A percentile compares a stretch with the other conserved stretches of the same genome.
Evolutionary conservation across 2,329 filamentous ascomycete genomes (phyloP).

Genomic region (Calonectria pauciramosa): DNA sequence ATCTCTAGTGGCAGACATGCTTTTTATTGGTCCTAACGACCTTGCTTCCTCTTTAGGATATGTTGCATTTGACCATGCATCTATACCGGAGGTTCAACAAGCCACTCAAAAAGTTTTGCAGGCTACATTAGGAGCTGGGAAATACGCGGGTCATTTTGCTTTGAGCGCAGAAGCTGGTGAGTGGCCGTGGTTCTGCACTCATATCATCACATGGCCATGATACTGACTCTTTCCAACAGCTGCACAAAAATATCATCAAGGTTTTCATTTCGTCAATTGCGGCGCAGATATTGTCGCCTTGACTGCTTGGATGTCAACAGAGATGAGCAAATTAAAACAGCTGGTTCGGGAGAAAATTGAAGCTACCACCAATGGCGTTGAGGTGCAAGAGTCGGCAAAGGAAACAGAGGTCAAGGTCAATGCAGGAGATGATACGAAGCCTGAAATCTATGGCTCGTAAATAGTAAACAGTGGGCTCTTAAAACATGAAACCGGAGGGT

Average conservation of each 20-base stretch:
- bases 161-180: slow-evolving; percentile 43
- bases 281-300: slow-evolving; percentile 54
- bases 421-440: not conserved
- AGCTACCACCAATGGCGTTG: not conserved
- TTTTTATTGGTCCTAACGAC: slow-evolving; percentile 30
- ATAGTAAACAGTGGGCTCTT: too few relatives aligned
- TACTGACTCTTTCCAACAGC: slow-evolving; percentile 25
- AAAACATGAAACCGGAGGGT: too few relatives aligned
- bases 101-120: slow-evolving; percentile 44
- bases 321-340: slow-evolving; percentile 42
- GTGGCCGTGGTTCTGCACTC: not conserved
- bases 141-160: slow-evolving; percentile 52
- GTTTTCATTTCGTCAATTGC: slow-evolving; percentile 54
- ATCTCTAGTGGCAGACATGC: slow-evolving; percentile 10
- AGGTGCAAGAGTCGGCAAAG: not conserved
- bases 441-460: not conserved
- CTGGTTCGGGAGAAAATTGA: not conserved
- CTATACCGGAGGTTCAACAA: slow-evolving; percentile 47
- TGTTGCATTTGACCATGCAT: slow-evolving; percentile 49
- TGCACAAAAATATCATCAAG: slow-evolving; percentile 43
- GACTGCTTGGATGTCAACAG: slow-evolving; percentile 50
- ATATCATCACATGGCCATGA: not conserved
- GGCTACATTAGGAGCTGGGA: slow-evolving; percentile 47
- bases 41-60: slow-evolving; percentile 44
- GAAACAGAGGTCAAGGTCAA: not conserved